Conservation (phyloP, 768 basidiomycete species). For the Cystobasidium ongulense region DNA sequence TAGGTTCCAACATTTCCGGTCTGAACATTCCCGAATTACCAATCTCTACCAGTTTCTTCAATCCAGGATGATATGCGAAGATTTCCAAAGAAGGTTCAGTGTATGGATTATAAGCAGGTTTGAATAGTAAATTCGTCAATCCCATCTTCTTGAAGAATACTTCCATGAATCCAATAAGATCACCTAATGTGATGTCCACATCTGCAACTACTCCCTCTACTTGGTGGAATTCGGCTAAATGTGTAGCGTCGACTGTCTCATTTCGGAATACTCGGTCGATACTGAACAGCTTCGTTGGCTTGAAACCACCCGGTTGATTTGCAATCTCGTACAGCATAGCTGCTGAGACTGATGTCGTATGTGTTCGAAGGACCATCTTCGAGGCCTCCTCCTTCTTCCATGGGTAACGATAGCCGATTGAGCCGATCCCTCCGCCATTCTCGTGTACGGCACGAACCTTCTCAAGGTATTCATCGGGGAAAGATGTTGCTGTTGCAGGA, state of each 20-base stretch:
- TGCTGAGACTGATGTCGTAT: slow-evolving; percentile 90
- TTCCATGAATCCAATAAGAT: slow-evolving; percentile 97
- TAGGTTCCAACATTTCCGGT: slow-evolving; percentile 97
- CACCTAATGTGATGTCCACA: slow-evolving; percentile 78
- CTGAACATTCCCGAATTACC: slow-evolving; percentile 97
- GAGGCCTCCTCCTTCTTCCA: slow-evolving; percentile 87
- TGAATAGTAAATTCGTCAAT: slow-evolving; percentile 85
- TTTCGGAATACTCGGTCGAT: slow-evolving; percentile 98
- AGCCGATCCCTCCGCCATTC: slow-evolving; percentile 76
- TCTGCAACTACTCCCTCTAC: slow-evolving; percentile 99
- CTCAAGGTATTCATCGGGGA: slow-evolving; percentile 73
- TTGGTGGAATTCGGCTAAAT: slow-evolving; percentile 98
- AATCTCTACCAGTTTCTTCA: slow-evolving; percentile 93
- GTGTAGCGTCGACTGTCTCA: slow-evolving; percentile 96
- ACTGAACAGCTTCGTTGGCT: slow-evolving; percentile 60
- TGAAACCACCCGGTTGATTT: slow-evolving; percentile 53
- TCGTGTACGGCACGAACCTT: slow-evolving; percentile 71
- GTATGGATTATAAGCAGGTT: slow-evolving; percentile 45
- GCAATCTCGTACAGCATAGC: slow-evolving; percentile 91
- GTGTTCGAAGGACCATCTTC: slow-evolving; percentile 86
- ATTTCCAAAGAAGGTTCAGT: slow-evolving; percentile 86
- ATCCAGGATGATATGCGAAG: slow-evolving; percentile 91
- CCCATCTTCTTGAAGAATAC: slow-evolving; percentile 99
- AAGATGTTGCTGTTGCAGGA: slow-evolving; percentile 65
- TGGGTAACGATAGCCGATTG: slow-evolving; percentile 91